These are phyloP conservation scores for Hypoxylon perforatum DNA, from an alignment of 495 filamentous ascomycete genomes.

Conservation along the genomic window DNA sequence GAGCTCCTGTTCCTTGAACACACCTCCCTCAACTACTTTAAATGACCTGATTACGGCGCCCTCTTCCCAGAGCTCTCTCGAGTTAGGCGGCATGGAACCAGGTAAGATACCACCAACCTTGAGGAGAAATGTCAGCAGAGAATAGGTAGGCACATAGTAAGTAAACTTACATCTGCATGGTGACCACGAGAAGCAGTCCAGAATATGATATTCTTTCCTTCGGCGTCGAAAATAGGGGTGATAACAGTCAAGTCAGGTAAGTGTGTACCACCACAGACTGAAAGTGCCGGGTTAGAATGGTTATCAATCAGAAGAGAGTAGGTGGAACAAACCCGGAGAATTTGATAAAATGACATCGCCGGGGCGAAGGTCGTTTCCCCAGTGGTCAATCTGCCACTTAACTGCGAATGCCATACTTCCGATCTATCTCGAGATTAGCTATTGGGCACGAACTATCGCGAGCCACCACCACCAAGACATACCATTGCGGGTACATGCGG, in stretches of 20 bases:
- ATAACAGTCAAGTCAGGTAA: constrained; percentile 93
- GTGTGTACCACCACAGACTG: constrained; percentile 80
- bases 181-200: constrained; percentile 95
- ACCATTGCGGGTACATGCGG: constrained; percentile 79
- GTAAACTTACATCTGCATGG: constrained; percentile 95
- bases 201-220: constrained; percentile 87
- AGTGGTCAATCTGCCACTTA: constrained; percentile 29
- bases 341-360: constrained; percentile 67
- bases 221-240: constrained; percentile 82
- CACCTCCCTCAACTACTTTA: constrained; percentile 87
- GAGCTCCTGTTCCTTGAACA: constrained; percentile 86
- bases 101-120: constrained; percentile 85
- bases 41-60: constrained; percentile 91
- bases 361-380: constrained; percentile 6
- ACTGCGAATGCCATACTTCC: constrained; percentile 39
- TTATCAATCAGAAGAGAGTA: too few species aligned
- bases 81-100: constrained; percentile 55
- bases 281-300: too few species aligned
- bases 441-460: too few species aligned
- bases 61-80: constrained; percentile 91
- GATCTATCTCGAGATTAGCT: constrained; percentile 1
- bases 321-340: constrained; percentile 65
- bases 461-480: too few species aligned
- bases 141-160: constrained; percentile 56
- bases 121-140: too few species aligned